phyloP scores from a whole-genome alignment of 2,329 filamentous ascomycete genomes.

The Biscogniauxia sp. region DNA sequence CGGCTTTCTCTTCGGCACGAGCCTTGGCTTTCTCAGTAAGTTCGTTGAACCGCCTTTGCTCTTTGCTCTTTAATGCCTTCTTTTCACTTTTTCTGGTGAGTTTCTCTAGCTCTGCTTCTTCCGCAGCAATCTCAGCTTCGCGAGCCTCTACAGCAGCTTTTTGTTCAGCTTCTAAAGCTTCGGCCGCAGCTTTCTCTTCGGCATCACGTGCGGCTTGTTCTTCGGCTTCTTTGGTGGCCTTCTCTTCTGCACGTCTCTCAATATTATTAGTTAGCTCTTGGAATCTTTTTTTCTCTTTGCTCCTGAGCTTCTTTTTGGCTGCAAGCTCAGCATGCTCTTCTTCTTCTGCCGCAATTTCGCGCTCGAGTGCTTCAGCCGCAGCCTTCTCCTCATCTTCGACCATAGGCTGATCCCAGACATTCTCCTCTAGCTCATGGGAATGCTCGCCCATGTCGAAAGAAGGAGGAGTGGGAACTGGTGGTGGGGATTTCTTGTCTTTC shows the following conservation, averaged over 20 bases:
- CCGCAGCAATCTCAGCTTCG: slow-evolving; percentile 20
- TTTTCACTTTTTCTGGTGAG: slow-evolving; percentile 34
- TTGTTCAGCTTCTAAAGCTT: slow-evolving; percentile 20
- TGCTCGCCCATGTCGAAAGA: slow-evolving; percentile 40
- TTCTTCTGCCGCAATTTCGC: slow-evolving; percentile 42
- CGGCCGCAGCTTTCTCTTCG: slow-evolving; percentile 14
- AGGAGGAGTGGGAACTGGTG: slow-evolving; percentile 48
- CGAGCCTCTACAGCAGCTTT: slow-evolving; percentile 30
- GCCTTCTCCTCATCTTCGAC: slow-evolving; percentile 38
- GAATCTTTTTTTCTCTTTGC: slow-evolving; percentile 31
- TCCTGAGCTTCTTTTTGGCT: slow-evolving; percentile 30
- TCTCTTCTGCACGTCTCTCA: slow-evolving; percentile 31
- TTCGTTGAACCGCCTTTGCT: slow-evolving; percentile 26
- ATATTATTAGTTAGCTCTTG: slow-evolving; percentile 35
- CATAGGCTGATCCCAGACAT: slow-evolving; percentile 29
- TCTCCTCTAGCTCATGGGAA: slow-evolving; percentile 33
- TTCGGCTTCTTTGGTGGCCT: slow-evolving; percentile 38
- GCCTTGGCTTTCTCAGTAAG: slow-evolving; percentile 17
- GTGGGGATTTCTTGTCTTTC: slow-evolving; percentile 42
- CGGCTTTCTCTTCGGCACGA: slow-evolving; percentile 18
- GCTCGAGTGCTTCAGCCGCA: slow-evolving; percentile 26
- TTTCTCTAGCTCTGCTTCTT: slow-evolving; percentile 25
- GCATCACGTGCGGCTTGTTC: slow-evolving; percentile 32
- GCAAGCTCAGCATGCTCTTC: slow-evolving; percentile 33
- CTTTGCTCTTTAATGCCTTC: slow-evolving; percentile 38